A percentile compares a stretch with the other conserved stretches of the same genome.
Conservation (phyloP, 169 alveolate species). For the Plasmodium yoelii region DNA sequence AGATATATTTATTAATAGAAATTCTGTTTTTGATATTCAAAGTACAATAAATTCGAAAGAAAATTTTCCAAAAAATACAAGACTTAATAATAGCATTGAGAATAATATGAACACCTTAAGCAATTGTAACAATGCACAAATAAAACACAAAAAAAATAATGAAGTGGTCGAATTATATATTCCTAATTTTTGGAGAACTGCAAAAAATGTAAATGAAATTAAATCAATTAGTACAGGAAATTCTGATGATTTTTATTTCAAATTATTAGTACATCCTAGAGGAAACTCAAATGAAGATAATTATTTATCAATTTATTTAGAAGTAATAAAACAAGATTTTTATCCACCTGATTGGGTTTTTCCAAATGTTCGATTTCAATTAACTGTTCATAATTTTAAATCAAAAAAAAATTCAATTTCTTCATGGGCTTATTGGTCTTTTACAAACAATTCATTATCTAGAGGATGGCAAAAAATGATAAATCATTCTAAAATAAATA, state of each 20-base stretch:
- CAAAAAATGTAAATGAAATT: conserved; percentile 91
- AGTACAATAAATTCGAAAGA: not conserved
- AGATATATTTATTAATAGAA: conserved; percentile 2
- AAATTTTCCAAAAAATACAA: not conserved
- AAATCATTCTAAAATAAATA: conserved; percentile 90
- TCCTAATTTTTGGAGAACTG: conserved; percentile 91
- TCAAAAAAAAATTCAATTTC: conserved; percentile 92
- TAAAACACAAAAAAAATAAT: conserved; percentile 36
- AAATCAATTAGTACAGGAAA: conserved; percentile 92
- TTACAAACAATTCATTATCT: conserved; percentile 90
- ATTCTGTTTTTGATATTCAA: not conserved
- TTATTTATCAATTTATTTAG: conserved; percentile 91
- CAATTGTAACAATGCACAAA: not conserved
- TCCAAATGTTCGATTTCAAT: conserved; percentile 93
- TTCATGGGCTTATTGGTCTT: conserved; percentile 95
- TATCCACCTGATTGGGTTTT: conserved; percentile 94
- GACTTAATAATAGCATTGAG: not conserved
- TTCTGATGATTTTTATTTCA: conserved; percentile 90
- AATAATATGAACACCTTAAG: not conserved
- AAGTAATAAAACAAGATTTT: conserved; percentile 92
- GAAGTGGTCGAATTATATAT: conserved; percentile 86
- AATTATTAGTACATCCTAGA: conserved; percentile 91
- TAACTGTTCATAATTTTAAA: conserved; percentile 90
- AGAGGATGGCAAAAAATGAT: conserved; percentile 95
- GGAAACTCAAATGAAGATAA: conserved; percentile 93